These are phyloP conservation scores for Polyplosphaeria fusca DNA, from an alignment of 495 filamentous ascomycete genomes.

Conservation along the genomic window DNA sequence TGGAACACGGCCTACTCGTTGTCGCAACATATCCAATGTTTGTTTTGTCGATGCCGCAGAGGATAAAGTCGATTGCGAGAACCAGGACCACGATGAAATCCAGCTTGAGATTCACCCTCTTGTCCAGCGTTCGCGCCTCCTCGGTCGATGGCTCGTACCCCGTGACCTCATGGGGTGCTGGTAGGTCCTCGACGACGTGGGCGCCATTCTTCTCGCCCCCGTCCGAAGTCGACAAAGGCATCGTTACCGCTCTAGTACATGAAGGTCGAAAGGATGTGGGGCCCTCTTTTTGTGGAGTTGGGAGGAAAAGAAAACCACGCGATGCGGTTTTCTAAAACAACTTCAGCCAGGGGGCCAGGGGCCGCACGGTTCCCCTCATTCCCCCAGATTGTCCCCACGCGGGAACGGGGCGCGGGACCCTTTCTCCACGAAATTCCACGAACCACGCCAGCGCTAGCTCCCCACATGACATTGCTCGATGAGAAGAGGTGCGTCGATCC, in stretches of 20 bases:
- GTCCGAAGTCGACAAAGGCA: neutral
- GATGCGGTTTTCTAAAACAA: no score
- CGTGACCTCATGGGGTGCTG: neutral
- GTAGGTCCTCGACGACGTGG: neutral
- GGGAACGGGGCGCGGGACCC: neutral
- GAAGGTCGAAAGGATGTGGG: neutral
- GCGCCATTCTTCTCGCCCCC: neutral
- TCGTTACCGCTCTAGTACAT: neutral
- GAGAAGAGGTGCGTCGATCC: no score
- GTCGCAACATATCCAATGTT: conserved; percentile 21
- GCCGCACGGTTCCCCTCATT: no score
- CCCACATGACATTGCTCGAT: no score
- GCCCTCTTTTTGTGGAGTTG: no score
- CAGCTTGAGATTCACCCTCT: conserved; percentile 5
- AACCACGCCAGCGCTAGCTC: no score
- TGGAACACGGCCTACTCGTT: neutral
- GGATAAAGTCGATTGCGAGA: conserved; percentile 17
- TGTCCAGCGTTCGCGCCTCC: conserved; percentile 12
- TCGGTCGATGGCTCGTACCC: conserved; percentile 7
- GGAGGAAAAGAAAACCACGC: no score
- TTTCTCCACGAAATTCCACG: neutral
- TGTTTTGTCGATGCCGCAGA: conserved; percentile 20
- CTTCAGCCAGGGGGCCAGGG: no score
- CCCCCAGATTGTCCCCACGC: conserved; percentile 10
- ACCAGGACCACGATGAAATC: conserved; percentile 14